Conservation (phyloP, 208 protist genomes). For the Wallacemonas sp. region DNA sequence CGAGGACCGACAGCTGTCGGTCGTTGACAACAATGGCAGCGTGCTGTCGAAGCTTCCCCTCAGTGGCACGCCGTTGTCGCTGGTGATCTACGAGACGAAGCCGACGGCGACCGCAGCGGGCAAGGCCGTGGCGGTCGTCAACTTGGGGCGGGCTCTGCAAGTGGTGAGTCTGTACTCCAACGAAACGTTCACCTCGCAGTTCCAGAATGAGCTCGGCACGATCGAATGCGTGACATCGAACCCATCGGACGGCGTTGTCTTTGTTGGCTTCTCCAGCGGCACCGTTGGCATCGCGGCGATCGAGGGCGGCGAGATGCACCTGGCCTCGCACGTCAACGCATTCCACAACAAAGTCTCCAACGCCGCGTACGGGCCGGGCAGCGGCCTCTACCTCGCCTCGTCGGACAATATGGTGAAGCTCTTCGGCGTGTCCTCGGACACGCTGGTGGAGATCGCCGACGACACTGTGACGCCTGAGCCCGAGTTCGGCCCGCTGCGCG, state of each 20-base stretch:
- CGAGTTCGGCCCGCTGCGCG: conserved; percentile 37
- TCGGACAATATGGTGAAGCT: conserved; percentile 56
- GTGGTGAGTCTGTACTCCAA: conserved; percentile 49
- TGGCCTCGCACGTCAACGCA: conserved; percentile 32
- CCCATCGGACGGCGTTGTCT: conserved; percentile 33
- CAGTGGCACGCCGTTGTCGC: conserved; percentile 37
- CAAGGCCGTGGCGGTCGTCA: conserved; percentile 61
- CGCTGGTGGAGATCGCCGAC: conserved; percentile 43
- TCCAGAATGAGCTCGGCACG: conserved; percentile 71
- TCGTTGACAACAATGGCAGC: conserved; percentile 83
- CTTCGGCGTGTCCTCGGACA: conserved; percentile 46
- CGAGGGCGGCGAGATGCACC: conserved; percentile 37
- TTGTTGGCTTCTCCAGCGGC: conserved; percentile 65
- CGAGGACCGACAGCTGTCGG: conserved; percentile 88
- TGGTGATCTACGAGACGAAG: conserved; percentile 62
- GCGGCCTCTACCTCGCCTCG: conserved; percentile 44
- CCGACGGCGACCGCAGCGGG: conserved; percentile 11
- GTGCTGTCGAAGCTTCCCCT: conserved; percentile 59
- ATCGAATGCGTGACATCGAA: conserved; percentile 46
- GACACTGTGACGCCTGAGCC: conserved; percentile 42
- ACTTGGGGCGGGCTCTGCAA: conserved; percentile 53
- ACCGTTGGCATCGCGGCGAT: conserved; percentile 52
- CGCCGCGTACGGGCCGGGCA: conserved; percentile 51
- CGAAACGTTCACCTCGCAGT: conserved; percentile 59
- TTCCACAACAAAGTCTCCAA: conserved; percentile 35